phyloP scores from a whole-genome alignment of 2,329 filamentous ascomycete species.

The Microdochium bolleyi region DNA sequence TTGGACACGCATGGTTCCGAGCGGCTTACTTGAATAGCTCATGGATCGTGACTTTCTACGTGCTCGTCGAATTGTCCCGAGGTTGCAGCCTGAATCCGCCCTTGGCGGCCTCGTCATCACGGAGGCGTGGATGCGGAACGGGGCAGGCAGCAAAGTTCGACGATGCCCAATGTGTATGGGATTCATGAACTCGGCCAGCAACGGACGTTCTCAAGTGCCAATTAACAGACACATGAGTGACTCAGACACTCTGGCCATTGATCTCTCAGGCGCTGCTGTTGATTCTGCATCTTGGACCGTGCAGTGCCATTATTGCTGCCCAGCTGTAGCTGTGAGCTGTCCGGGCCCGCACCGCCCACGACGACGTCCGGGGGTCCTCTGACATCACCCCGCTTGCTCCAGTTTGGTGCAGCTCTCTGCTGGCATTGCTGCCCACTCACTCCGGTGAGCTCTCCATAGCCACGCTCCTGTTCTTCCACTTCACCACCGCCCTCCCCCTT shows the following conservation, averaged over 20 bases:
- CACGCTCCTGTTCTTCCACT: background rate
- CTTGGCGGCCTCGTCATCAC: too few relatives aligned
- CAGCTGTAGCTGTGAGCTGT: background rate
- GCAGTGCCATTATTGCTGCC: background rate
- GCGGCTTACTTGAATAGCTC: too few relatives aligned
- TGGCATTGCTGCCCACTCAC: background rate
- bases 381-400: constrained; percentile 1
- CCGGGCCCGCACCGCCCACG: background rate
- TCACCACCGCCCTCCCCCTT: background rate
- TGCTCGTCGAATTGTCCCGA: too few relatives aligned
- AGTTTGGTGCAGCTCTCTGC: background rate
- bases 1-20: too few relatives aligned
- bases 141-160: too few relatives aligned
- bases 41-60: too few relatives aligned
- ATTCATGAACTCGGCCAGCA: too few relatives aligned
- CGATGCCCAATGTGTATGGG: too few relatives aligned
- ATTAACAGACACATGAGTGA: too few relatives aligned
- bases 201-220: too few relatives aligned
- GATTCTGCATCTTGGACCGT: background rate
- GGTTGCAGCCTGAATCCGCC: too few relatives aligned
- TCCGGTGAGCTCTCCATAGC: background rate
- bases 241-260: background rate
- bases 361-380: background rate
- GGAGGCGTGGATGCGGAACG: too few relatives aligned
- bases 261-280: background rate